phyloP scores from a whole-genome alignment of 768 basidiomycete species.

The Boletus tomentosulus region DNA sequence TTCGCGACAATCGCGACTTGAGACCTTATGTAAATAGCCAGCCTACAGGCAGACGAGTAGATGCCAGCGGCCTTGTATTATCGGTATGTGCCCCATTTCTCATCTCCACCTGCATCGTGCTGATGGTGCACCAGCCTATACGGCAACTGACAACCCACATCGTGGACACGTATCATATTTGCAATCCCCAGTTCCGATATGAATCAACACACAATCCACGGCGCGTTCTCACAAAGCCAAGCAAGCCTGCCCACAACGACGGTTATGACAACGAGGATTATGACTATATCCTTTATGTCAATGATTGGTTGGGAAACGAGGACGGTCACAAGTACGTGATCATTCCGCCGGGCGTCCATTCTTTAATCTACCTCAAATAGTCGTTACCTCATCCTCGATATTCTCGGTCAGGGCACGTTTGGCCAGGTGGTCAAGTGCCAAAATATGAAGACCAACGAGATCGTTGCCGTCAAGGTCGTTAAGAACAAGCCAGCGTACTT shows the following conservation, averaged over 20 bases:
- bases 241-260: slow-evolving; percentile 92
- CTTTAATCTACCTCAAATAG: slow-evolving; percentile 37
- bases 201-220: slow-evolving; percentile 94
- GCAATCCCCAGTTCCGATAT: slow-evolving; percentile 93
- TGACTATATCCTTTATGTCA: slow-evolving; percentile 99
- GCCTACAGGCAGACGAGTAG: slow-evolving; percentile 69
- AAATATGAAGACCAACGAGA: slow-evolving; percentile 98
- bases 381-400: slow-evolving; percentile 90
- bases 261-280: slow-evolving; percentile 99
- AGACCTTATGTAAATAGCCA: slow-evolving; percentile 66
- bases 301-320: slow-evolving; percentile 93
- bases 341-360: slow-evolving; percentile 4
- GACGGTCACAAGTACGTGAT: slow-evolving; percentile 86
- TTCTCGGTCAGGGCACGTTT: slow-evolving; percentile 97
- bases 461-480: slow-evolving; percentile 98
- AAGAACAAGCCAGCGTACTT: slow-evolving; percentile 99
- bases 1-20: slow-evolving; percentile 73
- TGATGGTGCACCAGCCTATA: slow-evolving; percentile 40
- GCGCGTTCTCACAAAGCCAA: slow-evolving; percentile 95
- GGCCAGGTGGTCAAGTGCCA: slow-evolving; percentile 99
- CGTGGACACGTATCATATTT: slow-evolving; percentile 87
- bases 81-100: slow-evolving; percentile 55
- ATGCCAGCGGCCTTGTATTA: slow-evolving; percentile 68
- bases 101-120: slow-evolving; percentile 4
- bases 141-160: slow-evolving; percentile 81